Conservation (phyloP, 2,329 filamentous ascomycete species). For the Aureobasidium sp. region DNA sequence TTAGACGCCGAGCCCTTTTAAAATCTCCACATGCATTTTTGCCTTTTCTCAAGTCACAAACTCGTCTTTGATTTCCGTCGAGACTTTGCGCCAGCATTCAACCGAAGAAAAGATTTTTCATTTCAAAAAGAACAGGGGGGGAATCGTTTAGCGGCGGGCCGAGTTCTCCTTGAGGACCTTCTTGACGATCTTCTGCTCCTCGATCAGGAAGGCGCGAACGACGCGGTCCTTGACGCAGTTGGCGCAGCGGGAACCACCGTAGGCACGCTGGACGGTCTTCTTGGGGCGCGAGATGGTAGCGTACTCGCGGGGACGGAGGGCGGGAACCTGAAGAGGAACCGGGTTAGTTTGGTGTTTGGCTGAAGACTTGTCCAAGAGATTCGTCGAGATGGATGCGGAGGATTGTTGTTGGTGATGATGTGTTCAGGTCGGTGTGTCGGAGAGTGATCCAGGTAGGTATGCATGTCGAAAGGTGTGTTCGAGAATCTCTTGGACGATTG, state of each 20-base stretch:
- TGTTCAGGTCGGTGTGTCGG: not conserved
- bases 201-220: slow-evolving; percentile 96
- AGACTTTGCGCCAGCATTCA: slow-evolving; percentile 16
- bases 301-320: slow-evolving; percentile 97
- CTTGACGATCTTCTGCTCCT: slow-evolving; percentile 99
- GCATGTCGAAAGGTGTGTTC: not conserved
- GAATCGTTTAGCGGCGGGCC: slow-evolving; percentile 17
- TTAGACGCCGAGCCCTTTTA: slow-evolving; percentile 13
- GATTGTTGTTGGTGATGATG: not conserved
- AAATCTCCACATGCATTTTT: slow-evolving; percentile 16
- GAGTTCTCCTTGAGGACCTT: slow-evolving; percentile 95
- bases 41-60: slow-evolving; percentile 14
- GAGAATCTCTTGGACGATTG: slow-evolving; percentile 14
- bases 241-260: slow-evolving; percentile 96
- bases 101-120: slow-evolving; percentile 17
- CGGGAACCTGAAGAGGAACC: slow-evolving; percentile 61
- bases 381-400: not conserved
- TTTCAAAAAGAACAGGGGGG: slow-evolving; percentile 13
- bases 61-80: slow-evolving; percentile 5
- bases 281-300: slow-evolving; percentile 93
- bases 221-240: slow-evolving; percentile 98
- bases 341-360: not conserved
- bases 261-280: slow-evolving; percentile 98
- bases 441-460: not conserved
- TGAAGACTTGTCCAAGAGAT: slow-evolving; percentile 12